These are phyloP conservation scores for Acanthamoeba triangularis DNA, from an alignment of 208 protist species.

Conservation along the genomic window DNA sequence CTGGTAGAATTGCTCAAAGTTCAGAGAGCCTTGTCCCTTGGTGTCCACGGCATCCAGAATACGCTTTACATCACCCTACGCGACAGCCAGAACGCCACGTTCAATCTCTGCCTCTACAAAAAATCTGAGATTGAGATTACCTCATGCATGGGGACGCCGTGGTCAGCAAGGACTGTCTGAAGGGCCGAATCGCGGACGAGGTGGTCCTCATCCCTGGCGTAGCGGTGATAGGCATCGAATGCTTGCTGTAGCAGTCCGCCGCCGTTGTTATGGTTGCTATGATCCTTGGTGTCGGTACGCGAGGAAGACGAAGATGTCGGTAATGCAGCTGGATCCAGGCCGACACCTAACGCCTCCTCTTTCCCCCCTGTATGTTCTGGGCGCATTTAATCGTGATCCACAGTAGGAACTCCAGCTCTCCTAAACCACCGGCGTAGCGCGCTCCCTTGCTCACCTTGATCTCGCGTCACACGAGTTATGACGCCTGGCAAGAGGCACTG, in stretches of 20 bases:
- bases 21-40: neutral
- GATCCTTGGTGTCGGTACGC: neutral
- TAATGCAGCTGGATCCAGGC: neutral
- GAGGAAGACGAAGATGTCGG: neutral
- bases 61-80: constrained; percentile 13
- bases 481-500: too few species aligned
- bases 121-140: neutral
- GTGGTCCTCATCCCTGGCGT: constrained; percentile 19
- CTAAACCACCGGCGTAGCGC: too few species aligned
- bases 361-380: constrained; percentile 48
- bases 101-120: too few species aligned
- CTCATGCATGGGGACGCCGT: neutral
- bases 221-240: constrained; percentile 41
- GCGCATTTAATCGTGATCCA: constrained; percentile 64
- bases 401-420: constrained; percentile 68
- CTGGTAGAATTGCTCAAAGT: constrained; percentile 66
- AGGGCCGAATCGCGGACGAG: constrained; percentile 3
- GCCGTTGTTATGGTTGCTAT: neutral
- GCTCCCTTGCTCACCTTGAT: too few species aligned
- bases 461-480: too few species aligned
- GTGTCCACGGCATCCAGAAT: constrained; percentile 15
- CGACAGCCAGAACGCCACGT: neutral
- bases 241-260: constrained; percentile 43
- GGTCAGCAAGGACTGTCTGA: neutral
- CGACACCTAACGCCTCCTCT: neutral